Evolutionary conservation across 495 filamentous ascomycete genomes (phyloP), one percentile per base, ranked within the genome.

Genomic region (Podospora didyma): DNA sequence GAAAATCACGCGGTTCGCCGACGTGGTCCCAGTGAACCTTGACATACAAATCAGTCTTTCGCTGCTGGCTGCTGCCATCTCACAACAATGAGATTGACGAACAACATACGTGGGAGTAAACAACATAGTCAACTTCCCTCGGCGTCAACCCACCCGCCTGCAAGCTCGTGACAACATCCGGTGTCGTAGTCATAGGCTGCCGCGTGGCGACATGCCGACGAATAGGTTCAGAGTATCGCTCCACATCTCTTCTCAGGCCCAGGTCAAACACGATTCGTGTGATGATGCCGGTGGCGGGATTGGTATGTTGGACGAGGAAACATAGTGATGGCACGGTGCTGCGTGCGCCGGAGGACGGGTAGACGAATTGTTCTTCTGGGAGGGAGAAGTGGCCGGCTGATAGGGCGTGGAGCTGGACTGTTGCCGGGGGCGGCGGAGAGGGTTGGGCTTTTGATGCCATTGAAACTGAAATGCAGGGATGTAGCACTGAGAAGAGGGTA

Each of bases 391-490:
- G 61, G 12, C 72, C 74, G 19, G 65, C 72, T 1, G 63, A 80
- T 1, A 80, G 77, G 2, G 77, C 81, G 12, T 61, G 69, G 9
- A 77, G 69, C 24, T 75, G 67, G 11, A 81, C 75, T 7, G 68
- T 82, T 6, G 69, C 72, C 0, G 39, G 26, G 3, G 22, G 14
- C 34, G 20, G n/a, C 20, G 19, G 0, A 28, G 47, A 19, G 47
- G 31, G 9, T n/a, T n/a, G n/a, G 31, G 12, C 21, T 17, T 14
- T 14, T 14, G 39, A 5, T 14, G 39, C 39, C 39, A 42, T 42
- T 7, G 34, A 7, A 16, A 16, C 9, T 37, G 34, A 37, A 37
- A 10, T n/a, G n/a, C n/a, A n/a, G n/a, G n/a, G n/a, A n/a, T n/a
- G n/a, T n/a, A n/a, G n/a, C n/a, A n/a, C n/a, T n/a, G n/a, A n/a